Base-by-base conservation (phyloP, 2,329 filamentous ascomycete species). In the Penicillium sclerotiorum region DNA sequence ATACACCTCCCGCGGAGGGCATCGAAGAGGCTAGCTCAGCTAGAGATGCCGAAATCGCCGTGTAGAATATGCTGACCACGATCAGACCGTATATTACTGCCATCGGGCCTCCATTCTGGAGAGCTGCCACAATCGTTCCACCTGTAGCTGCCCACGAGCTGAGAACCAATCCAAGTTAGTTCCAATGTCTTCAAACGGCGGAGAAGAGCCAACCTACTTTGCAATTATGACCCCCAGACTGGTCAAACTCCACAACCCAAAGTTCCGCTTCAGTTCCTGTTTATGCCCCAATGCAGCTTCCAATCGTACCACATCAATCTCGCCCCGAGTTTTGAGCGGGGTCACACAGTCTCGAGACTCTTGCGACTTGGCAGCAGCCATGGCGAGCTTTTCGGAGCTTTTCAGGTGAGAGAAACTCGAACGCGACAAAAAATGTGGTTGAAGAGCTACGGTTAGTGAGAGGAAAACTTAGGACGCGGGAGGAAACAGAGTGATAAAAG, bases 131-230 rank as follows among this genome's bases (percentile, higher is more conserved):
- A 28, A 70, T 70, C 0, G 81, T 83, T 2, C 82, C 82, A 15
- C 81, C 82, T n/a, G 83, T 68, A 4, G 81, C 78, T 25, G 81
- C 75, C 82, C 82, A 86, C 3, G 82, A 81, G 54, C 82, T 84
- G 30, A 22, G n/a, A n/a, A 30, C 15, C 3, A 1, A 15, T 7
- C 5, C 8, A 17, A 41, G 52, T 38, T 56, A 46, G 35, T 17
- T 18, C 9, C n/a, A 25, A 2, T 32, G 22, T 21, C 7, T 17
- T 23, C 4, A 13, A 37, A 38, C 3, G 7, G 8, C 4, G 8
- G 6, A 22, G 15, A 11, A 38, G 9, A 7, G 35, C 22, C 8
- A 8, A 18, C 64, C 20, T 35, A 66, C 64, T 67, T 67, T 20
- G 62, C 81, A 46, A 83, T 79, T 8, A 80, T 81, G 44, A 84